Evolutionary conservation across 768 basidiomycete species (phyloP).

Genomic region (Pilatotrama ljubarskyi): DNA sequence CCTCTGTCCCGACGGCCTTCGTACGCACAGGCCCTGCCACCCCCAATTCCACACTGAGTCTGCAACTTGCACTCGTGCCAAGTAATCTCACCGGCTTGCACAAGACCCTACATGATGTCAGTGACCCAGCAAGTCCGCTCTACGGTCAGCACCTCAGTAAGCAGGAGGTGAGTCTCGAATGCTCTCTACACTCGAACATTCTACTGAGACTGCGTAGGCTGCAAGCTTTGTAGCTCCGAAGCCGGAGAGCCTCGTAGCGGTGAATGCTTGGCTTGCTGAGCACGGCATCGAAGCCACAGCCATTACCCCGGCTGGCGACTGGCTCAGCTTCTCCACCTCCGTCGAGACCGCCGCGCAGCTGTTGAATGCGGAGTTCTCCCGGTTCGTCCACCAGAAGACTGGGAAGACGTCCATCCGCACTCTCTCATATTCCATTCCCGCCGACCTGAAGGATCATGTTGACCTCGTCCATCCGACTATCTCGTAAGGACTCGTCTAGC

Average conservation of each 20-base stretch:
- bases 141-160: conserved; percentile 33
- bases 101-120: conserved; percentile 37
- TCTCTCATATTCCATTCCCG: conserved; percentile 29
- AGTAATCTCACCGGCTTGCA: conserved; percentile 38
- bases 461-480: conserved; percentile 29
- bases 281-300: conserved; percentile 21
- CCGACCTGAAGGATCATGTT: conserved; percentile 19
- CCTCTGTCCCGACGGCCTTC: not conserved
- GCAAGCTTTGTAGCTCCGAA: conserved; percentile 18
- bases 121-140: conserved; percentile 36
- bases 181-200: not conserved
- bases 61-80: conserved; percentile 40
- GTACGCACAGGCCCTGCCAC: not conserved
- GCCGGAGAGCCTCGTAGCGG: conserved; percentile 16
- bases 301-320: conserved; percentile 27
- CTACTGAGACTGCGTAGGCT: not conserved
- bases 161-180: conserved; percentile 17
- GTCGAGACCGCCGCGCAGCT: conserved; percentile 27
- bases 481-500: conserved; percentile 12
- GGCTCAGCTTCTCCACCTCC: conserved; percentile 22
- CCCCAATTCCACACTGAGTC: conserved; percentile 26
- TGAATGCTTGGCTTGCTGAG: conserved; percentile 25
- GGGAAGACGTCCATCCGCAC: conserved; percentile 26
- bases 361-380: conserved; percentile 22
- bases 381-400: conserved; percentile 22